Evolutionary conservation across 768 basidiomycete species (phyloP).

Genomic region (Erythrobasidium yunnanense): DNA sequence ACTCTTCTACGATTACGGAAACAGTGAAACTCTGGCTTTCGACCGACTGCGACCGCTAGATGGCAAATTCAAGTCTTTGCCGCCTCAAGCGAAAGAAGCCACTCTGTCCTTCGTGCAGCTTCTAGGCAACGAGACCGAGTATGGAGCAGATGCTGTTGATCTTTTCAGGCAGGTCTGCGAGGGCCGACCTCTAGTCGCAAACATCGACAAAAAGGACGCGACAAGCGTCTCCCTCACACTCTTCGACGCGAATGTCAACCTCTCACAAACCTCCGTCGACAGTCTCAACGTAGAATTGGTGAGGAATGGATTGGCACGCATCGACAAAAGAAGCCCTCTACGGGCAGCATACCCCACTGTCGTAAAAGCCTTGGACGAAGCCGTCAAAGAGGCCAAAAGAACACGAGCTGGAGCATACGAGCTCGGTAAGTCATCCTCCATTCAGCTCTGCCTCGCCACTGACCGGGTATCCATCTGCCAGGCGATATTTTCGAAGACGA

Average conservation of each 20-base stretch:
- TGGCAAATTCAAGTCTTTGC: slow-evolving; percentile 72
- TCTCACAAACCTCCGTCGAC: slow-evolving; percentile 54
- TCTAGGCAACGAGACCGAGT: slow-evolving; percentile 69
- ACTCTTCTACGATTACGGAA: slow-evolving; percentile 83
- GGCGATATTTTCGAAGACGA: slow-evolving; percentile 25
- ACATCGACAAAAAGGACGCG: slow-evolving; percentile 77
- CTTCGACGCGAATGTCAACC: slow-evolving; percentile 73
- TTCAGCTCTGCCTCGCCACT: no score
- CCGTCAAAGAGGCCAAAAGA: slow-evolving; percentile 56
- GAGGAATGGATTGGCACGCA: slow-evolving; percentile 69
- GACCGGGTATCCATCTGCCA: background rate
- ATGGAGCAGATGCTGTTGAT: slow-evolving; percentile 69
- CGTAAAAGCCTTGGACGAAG: slow-evolving; percentile 54
- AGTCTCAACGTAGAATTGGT: slow-evolving; percentile 83
- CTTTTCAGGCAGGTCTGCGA: slow-evolving; percentile 76
- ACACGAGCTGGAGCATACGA: slow-evolving; percentile 33
- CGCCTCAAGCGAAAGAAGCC: slow-evolving; percentile 92
- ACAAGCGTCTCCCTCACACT: slow-evolving; percentile 61
- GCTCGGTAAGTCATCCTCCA: slow-evolving; percentile 26
- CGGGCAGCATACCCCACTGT: slow-evolving; percentile 54
- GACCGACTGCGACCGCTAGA: slow-evolving; percentile 72
- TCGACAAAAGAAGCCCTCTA: slow-evolving; percentile 57
- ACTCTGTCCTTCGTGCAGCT: slow-evolving; percentile 61
- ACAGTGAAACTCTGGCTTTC: slow-evolving; percentile 77
- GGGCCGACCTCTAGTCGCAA: slow-evolving; percentile 93